Evolutionary conservation across 768 basidiomycete species (phyloP).

Genomic region (Mycena sanguinolenta): DNA sequence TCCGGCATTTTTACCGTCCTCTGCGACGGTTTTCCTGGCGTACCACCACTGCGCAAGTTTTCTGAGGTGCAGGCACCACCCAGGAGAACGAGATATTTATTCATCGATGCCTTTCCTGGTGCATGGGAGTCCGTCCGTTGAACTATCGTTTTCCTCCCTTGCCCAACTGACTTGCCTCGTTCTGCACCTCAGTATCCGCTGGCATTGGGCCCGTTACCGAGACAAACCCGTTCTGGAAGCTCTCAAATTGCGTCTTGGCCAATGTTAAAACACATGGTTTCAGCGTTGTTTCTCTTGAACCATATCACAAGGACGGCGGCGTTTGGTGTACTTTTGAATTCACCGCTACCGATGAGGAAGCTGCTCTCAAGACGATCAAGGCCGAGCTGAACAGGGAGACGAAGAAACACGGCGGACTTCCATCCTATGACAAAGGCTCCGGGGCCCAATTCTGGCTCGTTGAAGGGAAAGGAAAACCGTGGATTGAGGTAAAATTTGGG

Average conservation of each 20-base stretch:
- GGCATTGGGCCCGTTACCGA: not conserved
- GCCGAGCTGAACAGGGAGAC: conserved; percentile 59
- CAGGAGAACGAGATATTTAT: not conserved
- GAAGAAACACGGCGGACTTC: conserved; percentile 66
- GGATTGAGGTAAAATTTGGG: conserved; percentile 76
- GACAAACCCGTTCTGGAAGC: conserved; percentile 44
- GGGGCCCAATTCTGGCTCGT: conserved; percentile 77
- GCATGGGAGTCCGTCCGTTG: conserved; percentile 15
- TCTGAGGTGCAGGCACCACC: not conserved
- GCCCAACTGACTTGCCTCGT: not conserved
- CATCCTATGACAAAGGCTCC: conserved; percentile 68
- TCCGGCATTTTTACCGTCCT: conserved; percentile 1
- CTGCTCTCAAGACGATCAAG: conserved; percentile 63
- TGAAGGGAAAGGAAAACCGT: conserved; percentile 80
- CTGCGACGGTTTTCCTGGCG: not conserved
- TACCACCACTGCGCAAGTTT: not conserved
- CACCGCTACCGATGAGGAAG: conserved; percentile 49
- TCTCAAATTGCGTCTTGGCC: conserved; percentile 63
- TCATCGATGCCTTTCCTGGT: conserved; percentile 11
- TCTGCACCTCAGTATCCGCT: not conserved
- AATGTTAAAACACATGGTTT: conserved; percentile 69
- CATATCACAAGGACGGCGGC: conserved; percentile 85
- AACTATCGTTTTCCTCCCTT: not conserved
- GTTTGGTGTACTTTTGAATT: conserved; percentile 85
- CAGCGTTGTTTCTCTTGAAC: conserved; percentile 71